Conservation (phyloP, 495 filamentous ascomycete species). For the Trichoderma gamsii region DNA sequence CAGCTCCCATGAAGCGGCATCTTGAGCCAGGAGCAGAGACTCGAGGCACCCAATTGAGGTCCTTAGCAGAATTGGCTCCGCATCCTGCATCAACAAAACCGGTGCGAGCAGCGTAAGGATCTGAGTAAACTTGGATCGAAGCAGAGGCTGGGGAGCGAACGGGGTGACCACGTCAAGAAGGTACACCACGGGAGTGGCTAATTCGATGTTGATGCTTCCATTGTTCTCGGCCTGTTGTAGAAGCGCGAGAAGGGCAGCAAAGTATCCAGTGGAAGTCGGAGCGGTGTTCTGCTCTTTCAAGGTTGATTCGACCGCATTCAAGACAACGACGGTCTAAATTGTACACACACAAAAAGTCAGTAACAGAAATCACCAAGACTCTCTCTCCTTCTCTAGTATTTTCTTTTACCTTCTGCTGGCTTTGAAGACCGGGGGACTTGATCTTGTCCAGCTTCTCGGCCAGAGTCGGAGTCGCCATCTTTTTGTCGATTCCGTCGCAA, state of each 20-base stretch:
- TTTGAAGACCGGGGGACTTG: slow-evolving; percentile 91
- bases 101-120: slow-evolving; percentile 84
- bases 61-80: slow-evolving; percentile 78
- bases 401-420: slow-evolving; percentile 71
- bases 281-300: slow-evolving; percentile 78
- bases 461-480: slow-evolving; percentile 56
- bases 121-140: slow-evolving; percentile 87
- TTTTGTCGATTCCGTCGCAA: not conserved
- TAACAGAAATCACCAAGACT: not conserved
- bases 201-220: slow-evolving; percentile 68
- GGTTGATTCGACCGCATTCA: slow-evolving; percentile 87
- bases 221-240: slow-evolving; percentile 67
- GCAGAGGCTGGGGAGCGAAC: slow-evolving; percentile 73
- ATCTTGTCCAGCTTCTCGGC: slow-evolving; percentile 92
- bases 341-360: not conserved
- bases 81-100: slow-evolving; percentile 68
- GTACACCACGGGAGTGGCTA: slow-evolving; percentile 86
- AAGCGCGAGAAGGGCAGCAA: slow-evolving; percentile 89
- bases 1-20: slow-evolving; percentile 79
- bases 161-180: slow-evolving; percentile 86
- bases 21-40: slow-evolving; percentile 79
- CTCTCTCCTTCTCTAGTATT: not conserved
- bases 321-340: slow-evolving; percentile 72
- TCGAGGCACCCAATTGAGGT: slow-evolving; percentile 92
- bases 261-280: slow-evolving; percentile 82